Base-by-base conservation (phyloP, 2,329 filamentous ascomycete genomes). In the Rachicladosporium sp. region DNA sequence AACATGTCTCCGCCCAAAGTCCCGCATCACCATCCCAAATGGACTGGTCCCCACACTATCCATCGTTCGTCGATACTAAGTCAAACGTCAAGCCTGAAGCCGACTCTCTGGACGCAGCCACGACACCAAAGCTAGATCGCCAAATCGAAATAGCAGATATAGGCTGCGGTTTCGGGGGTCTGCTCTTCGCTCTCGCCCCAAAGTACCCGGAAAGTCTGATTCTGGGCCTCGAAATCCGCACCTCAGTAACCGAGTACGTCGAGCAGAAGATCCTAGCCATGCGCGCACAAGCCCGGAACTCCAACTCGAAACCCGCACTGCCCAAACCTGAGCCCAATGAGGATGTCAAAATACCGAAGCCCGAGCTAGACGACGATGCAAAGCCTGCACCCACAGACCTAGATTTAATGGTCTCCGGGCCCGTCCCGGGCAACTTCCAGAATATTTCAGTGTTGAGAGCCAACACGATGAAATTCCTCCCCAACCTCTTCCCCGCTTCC, bases 381-480 rank as follows among this genome's bases (percentile, higher is more conserved):
- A 19, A 19, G 15, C 15, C 15, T 19, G 15, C 15, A 19, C 15
- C 15, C 15, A 19, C 15, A 19, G 15, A 19, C 15, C 15, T 19
- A 19, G 15, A 19, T 19, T 19, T 19, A 19, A 19, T 19, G 15
- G 3, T 19, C 15, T 19, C 15, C 15, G 15, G 15, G 15, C 27
- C 49, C 51, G 31, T 61, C 10, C 51, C 58, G 0, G 58, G 60
- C 11, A 61, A 67, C 35, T 96, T 86, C 60, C 81, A 93, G 56
- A 98, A 98, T 60, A 80, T 89, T 39, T 79, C 82, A 27, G 93
- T 86, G 57, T 69, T 98, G 35, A 80, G 91, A 46, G 84, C 85
- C 49, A 98, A 98, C 66, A 85, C 86, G 4, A 98, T 98, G 91
- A 98, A 98, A 61, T 98, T 96, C 62, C 69, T 98, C n/a, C 89